These are phyloP conservation scores for Kwoniella europaea DNA, from an alignment of 768 basidiomycete genomes.

Conservation along the genomic window DNA sequence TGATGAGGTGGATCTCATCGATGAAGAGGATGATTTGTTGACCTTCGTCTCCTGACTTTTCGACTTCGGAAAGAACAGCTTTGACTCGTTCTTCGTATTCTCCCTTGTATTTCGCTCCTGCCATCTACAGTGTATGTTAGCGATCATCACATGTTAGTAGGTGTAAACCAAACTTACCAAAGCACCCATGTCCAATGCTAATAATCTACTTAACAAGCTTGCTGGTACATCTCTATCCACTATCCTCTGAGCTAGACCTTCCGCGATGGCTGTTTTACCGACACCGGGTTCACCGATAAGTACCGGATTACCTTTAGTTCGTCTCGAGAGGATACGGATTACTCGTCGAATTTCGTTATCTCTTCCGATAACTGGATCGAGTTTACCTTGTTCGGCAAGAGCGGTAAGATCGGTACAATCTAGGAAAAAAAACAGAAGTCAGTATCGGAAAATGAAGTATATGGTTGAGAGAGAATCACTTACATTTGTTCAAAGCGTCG, in stretches of 20 bases:
- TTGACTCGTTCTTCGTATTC: conserved; percentile 98
- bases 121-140: conserved; percentile 61
- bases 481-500: conserved; percentile 80
- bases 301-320: conserved; percentile 97
- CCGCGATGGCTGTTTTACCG: conserved; percentile 92
- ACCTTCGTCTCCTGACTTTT: conserved; percentile 79
- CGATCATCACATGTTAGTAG: background rate
- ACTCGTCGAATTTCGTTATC: conserved; percentile 89
- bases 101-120: conserved; percentile 72
- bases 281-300: conserved; percentile 88
- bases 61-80: conserved; percentile 86
- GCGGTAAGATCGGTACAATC: conserved; percentile 59
- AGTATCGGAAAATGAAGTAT: background rate
- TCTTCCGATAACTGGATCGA: conserved; percentile 61
- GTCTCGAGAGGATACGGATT: conserved; percentile 74
- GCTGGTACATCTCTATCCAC: conserved; percentile 77
- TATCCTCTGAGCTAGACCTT: conserved; percentile 94
- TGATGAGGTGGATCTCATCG: conserved; percentile 89
- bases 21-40: conserved; percentile 88
- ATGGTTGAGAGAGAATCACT: conserved; percentile 12
- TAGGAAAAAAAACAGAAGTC: conserved; percentile 1
- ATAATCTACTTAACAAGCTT: conserved; percentile 52
- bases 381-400: conserved; percentile 59
- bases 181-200: conserved; percentile 90
- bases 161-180: conserved; percentile 73